Evolutionary conservation across 257 asterid genomes (phyloP).

Genomic region (Paulownia fortunei): DNA sequence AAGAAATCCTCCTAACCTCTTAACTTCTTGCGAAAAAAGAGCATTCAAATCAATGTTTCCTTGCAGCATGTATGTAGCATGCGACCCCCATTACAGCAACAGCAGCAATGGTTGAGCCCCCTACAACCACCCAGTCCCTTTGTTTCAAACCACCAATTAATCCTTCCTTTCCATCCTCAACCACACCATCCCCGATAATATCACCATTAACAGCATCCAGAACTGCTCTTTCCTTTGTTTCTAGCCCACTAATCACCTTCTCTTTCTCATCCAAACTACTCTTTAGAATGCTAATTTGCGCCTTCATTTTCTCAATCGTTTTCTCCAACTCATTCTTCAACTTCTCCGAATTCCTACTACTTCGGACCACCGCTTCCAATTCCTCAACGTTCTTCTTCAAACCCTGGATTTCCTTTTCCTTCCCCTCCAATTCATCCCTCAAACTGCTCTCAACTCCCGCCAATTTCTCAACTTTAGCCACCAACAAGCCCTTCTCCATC

Average conservation of each 20-base stretch:
- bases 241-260: conserved; percentile 49
- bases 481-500: conserved; percentile 56
- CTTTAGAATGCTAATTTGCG: conserved; percentile 46
- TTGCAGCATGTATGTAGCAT: conserved; percentile 48
- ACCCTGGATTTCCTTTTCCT: conserved; percentile 50
- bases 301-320: conserved; percentile 46
- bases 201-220: conserved; percentile 38
- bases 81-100: conserved; percentile 48
- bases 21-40: conserved; percentile 24
- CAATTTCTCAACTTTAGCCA: conserved; percentile 44
- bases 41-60: conserved; percentile 41
- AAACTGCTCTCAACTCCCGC: conserved; percentile 36
- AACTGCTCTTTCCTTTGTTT: conserved; percentile 41
- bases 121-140: conserved; percentile 49
- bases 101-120: conserved; percentile 57
- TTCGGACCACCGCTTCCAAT: conserved; percentile 38
- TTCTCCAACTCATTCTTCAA: conserved; percentile 46
- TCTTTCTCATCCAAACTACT: conserved; percentile 58
- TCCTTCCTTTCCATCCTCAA: conserved; percentile 41
- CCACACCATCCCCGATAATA: conserved; percentile 29
- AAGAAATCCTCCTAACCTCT: conserved; percentile 37
- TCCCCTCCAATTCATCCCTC: conserved; percentile 47
- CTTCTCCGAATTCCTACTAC: conserved; percentile 45
- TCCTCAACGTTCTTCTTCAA: conserved; percentile 55
- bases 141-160: conserved; percentile 31